Evolutionary conservation across 73 alveolate genomes (phyloP).

Genomic region (Effrenium voratum): DNA sequence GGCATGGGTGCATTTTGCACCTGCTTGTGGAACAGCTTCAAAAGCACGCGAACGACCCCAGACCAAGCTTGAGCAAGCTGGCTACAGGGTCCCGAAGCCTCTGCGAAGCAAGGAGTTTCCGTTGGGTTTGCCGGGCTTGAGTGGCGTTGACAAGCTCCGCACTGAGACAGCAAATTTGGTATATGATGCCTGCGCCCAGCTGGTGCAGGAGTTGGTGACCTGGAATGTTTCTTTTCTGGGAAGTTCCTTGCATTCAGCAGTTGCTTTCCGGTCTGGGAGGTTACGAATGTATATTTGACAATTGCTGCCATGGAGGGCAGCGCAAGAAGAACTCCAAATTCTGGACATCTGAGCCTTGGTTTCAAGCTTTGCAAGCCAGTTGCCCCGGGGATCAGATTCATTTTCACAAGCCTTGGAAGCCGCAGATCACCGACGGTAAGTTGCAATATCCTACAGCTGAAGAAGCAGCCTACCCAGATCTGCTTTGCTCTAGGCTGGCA

Average conservation of each 20-base stretch:
- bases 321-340: not conserved
- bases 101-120: not conserved
- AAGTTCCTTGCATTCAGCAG: not conserved
- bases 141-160: not conserved
- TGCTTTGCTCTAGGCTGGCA: not conserved
- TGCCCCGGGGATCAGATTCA: not conserved
- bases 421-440: not conserved
- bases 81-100: not conserved
- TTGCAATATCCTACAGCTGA: not conserved
- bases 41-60: not conserved
- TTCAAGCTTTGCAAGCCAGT: not conserved
- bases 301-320: not conserved
- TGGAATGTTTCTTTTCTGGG: not conserved
- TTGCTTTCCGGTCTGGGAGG: not conserved
- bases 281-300: not conserved
- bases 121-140: not conserved
- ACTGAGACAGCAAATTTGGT: not conserved
- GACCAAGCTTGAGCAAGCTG: not conserved
- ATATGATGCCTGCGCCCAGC: not conserved
- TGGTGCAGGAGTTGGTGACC: not conserved
- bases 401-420: not conserved
- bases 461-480: constrained; percentile 9
- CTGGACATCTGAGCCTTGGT: not conserved
- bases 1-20: not conserved
- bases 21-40: constrained; percentile 26